These are phyloP conservation scores for Lipomyces chichibuensis DNA, from an alignment of 805 yeast species.

Conservation along the genomic window DNA sequence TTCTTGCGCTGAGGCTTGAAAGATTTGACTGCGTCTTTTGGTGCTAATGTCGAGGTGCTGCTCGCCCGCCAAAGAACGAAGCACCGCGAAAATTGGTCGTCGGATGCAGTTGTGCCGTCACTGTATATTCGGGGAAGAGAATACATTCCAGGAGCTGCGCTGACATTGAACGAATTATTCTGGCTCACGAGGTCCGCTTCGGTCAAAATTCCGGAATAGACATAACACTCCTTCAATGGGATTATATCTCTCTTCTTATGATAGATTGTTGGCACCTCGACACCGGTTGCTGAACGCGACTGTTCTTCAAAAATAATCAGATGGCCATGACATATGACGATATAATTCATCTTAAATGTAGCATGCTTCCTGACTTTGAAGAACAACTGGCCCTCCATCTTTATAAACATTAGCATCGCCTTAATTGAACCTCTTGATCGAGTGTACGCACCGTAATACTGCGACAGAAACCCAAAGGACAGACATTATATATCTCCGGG, in stretches of 20 bases:
- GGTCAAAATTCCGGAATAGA: slow-evolving; percentile 71
- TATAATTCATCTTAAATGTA: slow-evolving; percentile 62
- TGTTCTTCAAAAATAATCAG: slow-evolving; percentile 60
- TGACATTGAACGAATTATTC: slow-evolving; percentile 21
- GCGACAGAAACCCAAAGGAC: slow-evolving; percentile 61
- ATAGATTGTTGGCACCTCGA: slow-evolving; percentile 52
- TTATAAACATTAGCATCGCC: neutral
- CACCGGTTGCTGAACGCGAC: slow-evolving; percentile 53
- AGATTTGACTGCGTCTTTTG: slow-evolving; percentile 10
- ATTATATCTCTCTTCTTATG: slow-evolving; percentile 60
- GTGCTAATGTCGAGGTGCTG: slow-evolving; percentile 3
- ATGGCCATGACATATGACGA: slow-evolving; percentile 70
- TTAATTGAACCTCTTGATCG: neutral
- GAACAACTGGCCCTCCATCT: slow-evolving; percentile 64
- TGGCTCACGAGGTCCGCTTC: slow-evolving; percentile 56
- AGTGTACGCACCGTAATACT: slow-evolving; percentile 50
- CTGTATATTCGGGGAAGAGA: slow-evolving; percentile 70
- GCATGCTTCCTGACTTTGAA: slow-evolving; percentile 72
- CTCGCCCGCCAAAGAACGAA: slow-evolving; percentile 72
- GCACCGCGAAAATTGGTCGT: slow-evolving; percentile 72
- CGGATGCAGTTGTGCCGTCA: slow-evolving; percentile 85
- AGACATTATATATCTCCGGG: slow-evolving; percentile 56
- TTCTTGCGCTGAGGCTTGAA: slow-evolving; percentile 21
- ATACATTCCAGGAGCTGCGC: slow-evolving; percentile 38
- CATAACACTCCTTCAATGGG: slow-evolving; percentile 68